These are phyloP conservation scores for Aspergillus transmontanensis DNA, from an alignment of 2,329 filamentous ascomycete species.

Conservation along the genomic window DNA sequence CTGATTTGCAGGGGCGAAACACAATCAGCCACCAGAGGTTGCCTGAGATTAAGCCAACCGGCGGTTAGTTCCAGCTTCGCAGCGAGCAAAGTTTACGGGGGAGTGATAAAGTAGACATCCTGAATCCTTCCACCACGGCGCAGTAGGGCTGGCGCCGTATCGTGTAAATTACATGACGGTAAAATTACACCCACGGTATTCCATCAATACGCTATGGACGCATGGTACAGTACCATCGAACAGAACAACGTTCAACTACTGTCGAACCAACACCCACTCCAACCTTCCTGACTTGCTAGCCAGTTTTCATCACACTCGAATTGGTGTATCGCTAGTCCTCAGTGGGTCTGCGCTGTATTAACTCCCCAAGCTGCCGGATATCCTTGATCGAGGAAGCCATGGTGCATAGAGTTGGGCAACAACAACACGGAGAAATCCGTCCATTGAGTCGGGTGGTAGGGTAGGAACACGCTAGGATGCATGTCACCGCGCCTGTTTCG, in stretches of 20 bases:
- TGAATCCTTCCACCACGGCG: background rate
- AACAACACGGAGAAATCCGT: background rate
- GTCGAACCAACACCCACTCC: background rate
- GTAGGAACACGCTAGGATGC: background rate
- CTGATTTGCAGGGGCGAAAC: background rate
- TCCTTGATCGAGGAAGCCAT: background rate
- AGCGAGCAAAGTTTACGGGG: background rate
- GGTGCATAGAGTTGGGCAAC: background rate
- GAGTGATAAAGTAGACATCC: background rate
- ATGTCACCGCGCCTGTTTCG: slow-evolving; percentile 7
- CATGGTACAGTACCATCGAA: too few species aligned
- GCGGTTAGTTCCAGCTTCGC: background rate
- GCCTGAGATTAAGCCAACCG: background rate
- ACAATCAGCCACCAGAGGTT: background rate
- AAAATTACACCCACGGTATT: background rate
- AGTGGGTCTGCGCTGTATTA: background rate
- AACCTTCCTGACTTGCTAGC: background rate
- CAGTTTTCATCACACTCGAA: background rate
- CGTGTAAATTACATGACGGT: background rate
- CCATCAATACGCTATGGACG: background rate
- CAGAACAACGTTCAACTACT: background rate
- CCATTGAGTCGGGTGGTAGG: background rate
- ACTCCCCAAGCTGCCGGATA: background rate
- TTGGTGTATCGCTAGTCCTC: background rate
- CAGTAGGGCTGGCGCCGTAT: background rate